Base-by-base conservation (phyloP, 345 rosid genomes). In the Pistacia vera region DNA sequence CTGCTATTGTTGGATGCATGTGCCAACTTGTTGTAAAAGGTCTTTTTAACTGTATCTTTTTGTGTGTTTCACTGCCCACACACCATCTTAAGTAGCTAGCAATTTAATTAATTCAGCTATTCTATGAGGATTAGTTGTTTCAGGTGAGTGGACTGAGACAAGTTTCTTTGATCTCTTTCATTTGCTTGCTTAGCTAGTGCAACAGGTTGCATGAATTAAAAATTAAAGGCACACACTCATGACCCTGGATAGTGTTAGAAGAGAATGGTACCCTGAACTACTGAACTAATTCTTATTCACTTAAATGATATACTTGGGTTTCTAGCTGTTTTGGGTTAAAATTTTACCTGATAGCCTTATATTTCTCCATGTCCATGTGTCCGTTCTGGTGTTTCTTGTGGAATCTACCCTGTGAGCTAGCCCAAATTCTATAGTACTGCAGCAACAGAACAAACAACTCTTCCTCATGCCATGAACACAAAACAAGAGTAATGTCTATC, bases 1-100 rank as follows among this genome's bases (percentile, higher is more conserved):
- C 98, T 78, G 98, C 99, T 66, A 93, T 96, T 63, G 99, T 96
- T 85, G 99, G 99, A 64, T 90, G 95, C 89, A 96, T 96, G 99
- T 94, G 99, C 82, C 98, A 96, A 79, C 95, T 96, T 77, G 97
- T 96, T 71, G 90, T 96, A 61, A 90, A 92, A 91, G 98, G 99
- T 93, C 61, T 75, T 52, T 25, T 78, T 46, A 59, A 14, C 55
- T 35, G 52, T 67, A 30, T 60, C 33, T 22, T 72, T 59, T 17
- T 66, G 22, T 66, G 49, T 41, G 4, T 38, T 58, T 68, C 11
- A 16, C 36, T 9, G n/a, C 48, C 72, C 56, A 48, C 16, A 2
- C 12, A 14, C 36, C 71, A 28, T 30, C 13, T 8, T 14, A 28
- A 49, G 12, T 30, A 52, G 20, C 41, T 28, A 28, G 11, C 22